Conservation (phyloP, 1,139 yeast genomes). For the Arxiozyma heterogenica region DNA sequence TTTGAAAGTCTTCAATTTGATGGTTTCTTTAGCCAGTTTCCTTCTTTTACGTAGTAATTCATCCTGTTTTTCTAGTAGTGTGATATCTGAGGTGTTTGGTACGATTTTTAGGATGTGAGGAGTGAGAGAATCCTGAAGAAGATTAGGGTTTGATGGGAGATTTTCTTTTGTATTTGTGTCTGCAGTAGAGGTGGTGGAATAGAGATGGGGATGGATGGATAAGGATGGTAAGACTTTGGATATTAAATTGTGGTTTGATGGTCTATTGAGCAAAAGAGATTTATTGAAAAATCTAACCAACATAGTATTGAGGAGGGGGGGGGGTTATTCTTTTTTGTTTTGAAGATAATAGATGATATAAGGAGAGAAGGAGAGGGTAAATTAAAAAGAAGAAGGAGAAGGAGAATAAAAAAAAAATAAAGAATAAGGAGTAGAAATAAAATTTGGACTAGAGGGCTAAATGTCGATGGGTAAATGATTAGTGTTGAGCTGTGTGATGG, state of each 20-base stretch:
- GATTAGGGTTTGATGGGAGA: background rate
- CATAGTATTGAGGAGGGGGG: no score
- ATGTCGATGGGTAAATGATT: no score
- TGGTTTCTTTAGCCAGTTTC: conserved; percentile 60
- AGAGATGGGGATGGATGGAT: background rate
- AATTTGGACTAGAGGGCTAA: no score
- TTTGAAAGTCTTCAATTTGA: conserved; percentile 63
- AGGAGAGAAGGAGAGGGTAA: no score
- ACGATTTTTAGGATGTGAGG: conserved; percentile 31
- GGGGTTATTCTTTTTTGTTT: background rate
- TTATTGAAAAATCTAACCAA: background rate
- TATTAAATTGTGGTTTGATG: background rate
- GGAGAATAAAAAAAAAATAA: no score
- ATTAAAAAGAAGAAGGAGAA: no score
- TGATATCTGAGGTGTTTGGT: conserved; percentile 40
- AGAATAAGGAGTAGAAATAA: no score
- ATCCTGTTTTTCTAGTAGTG: conserved; percentile 77
- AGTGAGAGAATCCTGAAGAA: background rate
- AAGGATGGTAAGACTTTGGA: background rate
- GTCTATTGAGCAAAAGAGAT: background rate
- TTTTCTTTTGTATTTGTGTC: background rate
- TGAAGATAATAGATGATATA: no score
- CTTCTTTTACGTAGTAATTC: conserved; percentile 61
- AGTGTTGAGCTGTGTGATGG: no score
- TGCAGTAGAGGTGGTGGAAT: background rate